phyloP scores from a whole-genome alignment of 805 yeast species.

The Monosporozyma unispora region DNA sequence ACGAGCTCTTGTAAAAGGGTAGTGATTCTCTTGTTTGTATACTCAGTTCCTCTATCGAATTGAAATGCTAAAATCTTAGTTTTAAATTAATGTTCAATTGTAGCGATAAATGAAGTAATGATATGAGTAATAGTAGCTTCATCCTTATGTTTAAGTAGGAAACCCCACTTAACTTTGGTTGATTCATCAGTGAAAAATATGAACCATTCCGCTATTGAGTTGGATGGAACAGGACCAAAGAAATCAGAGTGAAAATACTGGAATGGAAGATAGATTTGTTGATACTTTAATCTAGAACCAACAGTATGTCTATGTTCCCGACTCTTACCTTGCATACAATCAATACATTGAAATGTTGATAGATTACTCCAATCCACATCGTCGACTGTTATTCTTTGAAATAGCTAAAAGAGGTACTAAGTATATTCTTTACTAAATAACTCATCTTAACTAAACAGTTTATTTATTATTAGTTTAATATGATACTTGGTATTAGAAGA shows the following conservation, averaged over 20 bases:
- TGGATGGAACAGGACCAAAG: conserved; percentile 8
- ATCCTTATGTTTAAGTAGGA: conserved; percentile 1
- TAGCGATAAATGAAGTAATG: neutral
- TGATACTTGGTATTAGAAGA: no score
- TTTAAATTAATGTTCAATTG: conserved; percentile 2
- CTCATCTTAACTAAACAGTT: no score
- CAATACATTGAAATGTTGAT: conserved; percentile 30
- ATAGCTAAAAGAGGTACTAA: no score
- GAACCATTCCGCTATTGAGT: conserved; percentile 4
- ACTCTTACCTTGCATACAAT: conserved; percentile 6
- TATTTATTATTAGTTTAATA: no score
- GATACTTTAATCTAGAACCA: conserved; percentile 5
- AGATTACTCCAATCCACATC: conserved; percentile 16
- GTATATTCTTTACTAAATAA: no score
- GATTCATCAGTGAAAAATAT: conserved; percentile 10
- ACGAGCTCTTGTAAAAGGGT: conserved; percentile 3
- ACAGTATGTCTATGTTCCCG: conserved; percentile 5
- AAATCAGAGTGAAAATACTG: conserved; percentile 7
- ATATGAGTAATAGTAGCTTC: conserved; percentile 2
- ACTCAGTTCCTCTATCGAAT: conserved; percentile 9
- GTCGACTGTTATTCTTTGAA: neutral
- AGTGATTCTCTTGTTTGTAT: conserved; percentile 1
- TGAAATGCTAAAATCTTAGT: conserved; percentile 4
- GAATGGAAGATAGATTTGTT: conserved; percentile 4
- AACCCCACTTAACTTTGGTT: conserved; percentile 8